Evolutionary conservation across 352 stramenopile genomes (phyloP), one percentile per base, ranked within the genome.

Genomic region (Globisporangium cystogenes): DNA sequence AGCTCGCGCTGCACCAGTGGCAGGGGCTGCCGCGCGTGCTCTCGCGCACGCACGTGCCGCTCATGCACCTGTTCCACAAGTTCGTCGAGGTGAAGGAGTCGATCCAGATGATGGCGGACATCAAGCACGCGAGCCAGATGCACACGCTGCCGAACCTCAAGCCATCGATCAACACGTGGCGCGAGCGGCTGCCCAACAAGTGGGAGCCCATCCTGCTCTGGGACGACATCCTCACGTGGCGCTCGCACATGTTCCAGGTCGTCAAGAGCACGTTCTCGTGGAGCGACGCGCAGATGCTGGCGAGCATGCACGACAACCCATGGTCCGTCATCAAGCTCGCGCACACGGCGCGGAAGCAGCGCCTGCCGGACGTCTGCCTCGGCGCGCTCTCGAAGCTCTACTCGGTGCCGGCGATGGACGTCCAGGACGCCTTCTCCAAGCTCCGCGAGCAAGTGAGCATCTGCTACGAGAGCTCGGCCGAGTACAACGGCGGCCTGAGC

Each of bases 141-240:
- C 86, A 95, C 51, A 87, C 83, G n/a, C 55, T 92, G 10, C 90
- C 90, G 20, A 95, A 97, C 48, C 72, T 97, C 33, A 96, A 96
- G 59, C 79, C 86, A 26, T 89, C 78, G 21, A 94, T 97, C 63
- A 95, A 95, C 71, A 96, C 86, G 48, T 98, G 91, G 91, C 71
- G 90, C 42, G 88, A 97, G 59, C 86, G 91, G 1, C 67, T 97
- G 45, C 90, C 90, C 10, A 98, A 98, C 67, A 95, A 95, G 62
- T 97, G 90, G 86, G 91, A 98, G 35, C 83, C 85, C 14, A 93
- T 97, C 65, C 62, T 96, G 51, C 63, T 96, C 12, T 98, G 91
- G 91, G 90, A 97, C 56, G 87, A 97, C 51, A 93, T 98, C 33
- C 67, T 98, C 20, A 97, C 86, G 51, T 98, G 91, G 91, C 77